Conservation (phyloP, 2,329 filamentous ascomycete genomes). For the Grosmannia huntii region DNA sequence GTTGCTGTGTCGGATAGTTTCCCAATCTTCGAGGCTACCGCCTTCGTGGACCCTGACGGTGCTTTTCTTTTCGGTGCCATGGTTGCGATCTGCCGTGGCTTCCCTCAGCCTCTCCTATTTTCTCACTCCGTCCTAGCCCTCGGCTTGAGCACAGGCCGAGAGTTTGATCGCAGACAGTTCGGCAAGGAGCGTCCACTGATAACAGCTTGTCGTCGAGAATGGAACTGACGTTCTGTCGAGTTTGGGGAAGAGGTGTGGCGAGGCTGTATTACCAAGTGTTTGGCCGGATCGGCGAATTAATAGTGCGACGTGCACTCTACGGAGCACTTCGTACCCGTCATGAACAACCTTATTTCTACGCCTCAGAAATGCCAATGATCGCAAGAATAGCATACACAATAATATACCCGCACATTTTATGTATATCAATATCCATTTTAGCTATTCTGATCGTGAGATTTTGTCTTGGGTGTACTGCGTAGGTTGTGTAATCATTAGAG, state of each 20-base stretch:
- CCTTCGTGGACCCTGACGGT: slow-evolving; percentile 26
- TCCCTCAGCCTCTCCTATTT: neutral
- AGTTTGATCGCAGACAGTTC: neutral
- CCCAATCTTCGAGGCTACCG: slow-evolving; percentile 36
- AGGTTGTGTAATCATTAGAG: too few relatives aligned
- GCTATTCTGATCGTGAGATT: too few relatives aligned
- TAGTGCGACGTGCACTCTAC: neutral
- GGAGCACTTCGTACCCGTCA: too few relatives aligned
- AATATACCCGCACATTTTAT: too few relatives aligned
- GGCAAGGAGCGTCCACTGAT: neutral
- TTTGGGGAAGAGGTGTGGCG: neutral
- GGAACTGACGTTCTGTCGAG: neutral
- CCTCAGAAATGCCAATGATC: too few relatives aligned
- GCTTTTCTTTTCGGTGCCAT: slow-evolving; percentile 69
- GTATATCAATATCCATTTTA: too few relatives aligned
- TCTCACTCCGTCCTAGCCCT: neutral
- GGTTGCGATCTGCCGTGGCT: slow-evolving; percentile 7
- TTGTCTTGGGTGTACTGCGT: too few relatives aligned
- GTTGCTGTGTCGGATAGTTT: slow-evolving; percentile 46
- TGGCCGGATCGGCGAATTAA: neutral
- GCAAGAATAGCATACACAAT: too few relatives aligned
- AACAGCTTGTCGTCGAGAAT: neutral
- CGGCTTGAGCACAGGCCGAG: neutral
- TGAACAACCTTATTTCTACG: too few relatives aligned
- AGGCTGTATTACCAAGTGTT: neutral